Evolutionary conservation across 2,329 filamentous ascomycete species (phyloP).

Genomic region (Amylocarpus encephaloides): DNA sequence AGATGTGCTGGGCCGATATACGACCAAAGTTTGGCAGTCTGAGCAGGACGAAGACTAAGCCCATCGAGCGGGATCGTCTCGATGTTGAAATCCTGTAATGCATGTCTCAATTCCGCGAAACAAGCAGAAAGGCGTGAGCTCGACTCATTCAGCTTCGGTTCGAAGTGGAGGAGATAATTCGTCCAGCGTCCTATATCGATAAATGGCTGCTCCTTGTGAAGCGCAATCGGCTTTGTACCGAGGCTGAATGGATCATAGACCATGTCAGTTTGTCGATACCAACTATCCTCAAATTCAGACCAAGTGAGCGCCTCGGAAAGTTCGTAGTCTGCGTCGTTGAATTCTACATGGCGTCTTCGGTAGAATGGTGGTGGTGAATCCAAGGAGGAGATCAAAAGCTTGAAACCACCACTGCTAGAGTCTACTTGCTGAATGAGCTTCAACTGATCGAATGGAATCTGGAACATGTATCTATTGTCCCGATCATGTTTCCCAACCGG

Average conservation of each 20-base stretch:
- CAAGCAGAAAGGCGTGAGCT: conserved; percentile 7
- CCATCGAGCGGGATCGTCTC: conserved; percentile 37
- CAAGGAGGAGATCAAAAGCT: conserved; percentile 42
- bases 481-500: conserved; percentile 19
- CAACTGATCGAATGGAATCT: conserved; percentile 37
- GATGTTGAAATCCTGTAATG: conserved; percentile 68
- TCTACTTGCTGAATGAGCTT: conserved; percentile 38
- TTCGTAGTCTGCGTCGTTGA: conserved; percentile 33
- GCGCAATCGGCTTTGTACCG: conserved; percentile 34
- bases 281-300: conserved; percentile 49
- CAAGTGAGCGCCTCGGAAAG: conserved; percentile 39
- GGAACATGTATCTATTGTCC: conserved; percentile 30
- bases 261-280: conserved; percentile 60
- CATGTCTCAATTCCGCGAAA: conserved; percentile 19
- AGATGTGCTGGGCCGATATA: conserved; percentile 31
- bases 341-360: conserved; percentile 28
- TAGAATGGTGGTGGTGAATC: conserved; percentile 38
- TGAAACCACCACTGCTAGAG: conserved; percentile 29
- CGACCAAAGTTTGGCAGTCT: conserved; percentile 37
- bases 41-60: conserved; percentile 38
- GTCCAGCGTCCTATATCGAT: conserved; percentile 63
- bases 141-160: conserved; percentile 21
- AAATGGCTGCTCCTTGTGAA: conserved; percentile 43
- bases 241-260: conserved; percentile 38
- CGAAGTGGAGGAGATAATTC: conserved; percentile 47